Percentiles rank a stretch among this genome's conserved stretches.
Conservation (phyloP, 148 eudicot species). For the Vaccinium macrocarpon region DNA sequence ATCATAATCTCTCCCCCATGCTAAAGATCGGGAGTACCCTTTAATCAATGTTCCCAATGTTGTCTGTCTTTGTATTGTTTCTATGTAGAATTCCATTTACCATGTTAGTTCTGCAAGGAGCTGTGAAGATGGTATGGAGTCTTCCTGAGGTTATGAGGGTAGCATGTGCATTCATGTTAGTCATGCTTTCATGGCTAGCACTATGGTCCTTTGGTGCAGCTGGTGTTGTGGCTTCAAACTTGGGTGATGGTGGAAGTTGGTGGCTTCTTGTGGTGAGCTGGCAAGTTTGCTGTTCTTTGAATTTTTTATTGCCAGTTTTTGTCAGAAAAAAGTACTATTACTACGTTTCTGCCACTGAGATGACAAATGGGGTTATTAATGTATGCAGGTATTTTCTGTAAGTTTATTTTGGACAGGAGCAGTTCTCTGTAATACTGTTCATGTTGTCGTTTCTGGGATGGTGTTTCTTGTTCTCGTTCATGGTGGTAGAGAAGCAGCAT, state of each 20-base stretch:
- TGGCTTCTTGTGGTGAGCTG: slow-evolving; percentile 99
- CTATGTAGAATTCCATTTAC: slow-evolving; percentile 75
- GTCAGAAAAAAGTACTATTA: neutral
- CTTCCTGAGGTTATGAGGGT: slow-evolving; percentile 83
- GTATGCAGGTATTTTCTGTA: slow-evolving; percentile 69
- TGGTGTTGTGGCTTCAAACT: slow-evolving; percentile 86
- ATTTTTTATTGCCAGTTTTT: slow-evolving; percentile 1
- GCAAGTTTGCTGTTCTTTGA: slow-evolving; percentile 62
- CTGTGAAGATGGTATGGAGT: slow-evolving; percentile 89
- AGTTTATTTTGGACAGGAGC: slow-evolving; percentile 99
- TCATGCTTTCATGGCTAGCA: slow-evolving; percentile 81
- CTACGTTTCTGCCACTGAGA: slow-evolving; percentile 8
- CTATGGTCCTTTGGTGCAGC: slow-evolving; percentile 94
- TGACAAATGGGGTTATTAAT: slow-evolving; percentile 17
- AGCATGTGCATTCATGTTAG: slow-evolving; percentile 61
- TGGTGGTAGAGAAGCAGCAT: slow-evolving; percentile 72
- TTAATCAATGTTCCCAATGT: neutral
- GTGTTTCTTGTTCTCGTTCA: slow-evolving; percentile 92
- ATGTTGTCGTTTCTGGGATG: slow-evolving; percentile 93
- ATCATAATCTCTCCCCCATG: neutral
- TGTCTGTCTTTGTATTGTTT: slow-evolving; percentile 1
- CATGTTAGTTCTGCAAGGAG: slow-evolving; percentile 93
- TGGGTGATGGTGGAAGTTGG: slow-evolving; percentile 88
- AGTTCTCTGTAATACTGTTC: slow-evolving; percentile 92
- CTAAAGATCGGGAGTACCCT: neutral